phyloP scores from a whole-genome alignment of 2,329 filamentous ascomycete species.

The Aspergillus sclerotialis region DNA sequence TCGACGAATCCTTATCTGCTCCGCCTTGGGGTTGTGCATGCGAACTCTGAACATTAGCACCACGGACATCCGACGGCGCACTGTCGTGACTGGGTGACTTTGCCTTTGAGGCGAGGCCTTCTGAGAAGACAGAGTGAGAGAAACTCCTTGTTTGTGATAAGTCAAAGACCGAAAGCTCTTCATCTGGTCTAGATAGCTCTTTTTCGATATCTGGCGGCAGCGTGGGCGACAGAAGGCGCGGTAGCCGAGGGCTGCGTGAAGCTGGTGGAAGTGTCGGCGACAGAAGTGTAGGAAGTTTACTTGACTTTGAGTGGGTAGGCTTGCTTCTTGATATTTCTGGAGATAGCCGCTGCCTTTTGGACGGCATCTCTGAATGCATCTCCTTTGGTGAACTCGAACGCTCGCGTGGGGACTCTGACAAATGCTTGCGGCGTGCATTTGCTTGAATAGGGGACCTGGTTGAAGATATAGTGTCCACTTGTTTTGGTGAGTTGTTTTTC shows the following conservation, averaged over 20 bases:
- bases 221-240: conserved; percentile 51
- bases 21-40: conserved; percentile 6
- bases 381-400: conserved; percentile 8
- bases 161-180: conserved; percentile 20
- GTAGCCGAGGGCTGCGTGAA: conserved; percentile 35
- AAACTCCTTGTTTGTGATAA: conserved; percentile 10
- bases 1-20: conserved; percentile 8
- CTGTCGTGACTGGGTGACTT: conserved; percentile 9
- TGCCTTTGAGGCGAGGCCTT: conserved; percentile 12
- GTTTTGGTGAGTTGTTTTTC: conserved; percentile 9
- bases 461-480: conserved; percentile 9
- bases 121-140: conserved; percentile 12
- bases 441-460: conserved; percentile 10
- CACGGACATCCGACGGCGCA: conserved; percentile 10
- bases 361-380: conserved; percentile 17
- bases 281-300: conserved; percentile 29
- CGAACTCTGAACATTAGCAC: conserved; percentile 8
- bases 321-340: conserved; percentile 25
- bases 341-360: conserved; percentile 36
- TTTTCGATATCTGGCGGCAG: conserved; percentile 50
- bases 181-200: conserved; percentile 40
- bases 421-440: conserved; percentile 19
- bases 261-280: conserved; percentile 38
- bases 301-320: conserved; percentile 15
- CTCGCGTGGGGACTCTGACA: conserved; percentile 16